Evolutionary conservation across 768 basidiomycete genomes (phyloP).

Genomic region (Agaricus subrufescens): DNA sequence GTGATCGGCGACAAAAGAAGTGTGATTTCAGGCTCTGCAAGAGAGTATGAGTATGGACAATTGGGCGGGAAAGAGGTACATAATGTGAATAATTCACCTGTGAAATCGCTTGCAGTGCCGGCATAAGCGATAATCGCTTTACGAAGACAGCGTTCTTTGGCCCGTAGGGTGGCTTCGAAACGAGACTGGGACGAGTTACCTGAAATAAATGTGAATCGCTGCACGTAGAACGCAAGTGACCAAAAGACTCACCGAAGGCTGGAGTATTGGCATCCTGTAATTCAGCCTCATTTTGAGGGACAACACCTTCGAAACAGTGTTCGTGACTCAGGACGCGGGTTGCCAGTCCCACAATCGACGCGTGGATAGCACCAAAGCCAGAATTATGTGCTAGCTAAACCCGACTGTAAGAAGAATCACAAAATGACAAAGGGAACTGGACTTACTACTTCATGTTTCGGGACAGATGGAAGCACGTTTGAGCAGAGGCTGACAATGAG

Average conservation of each 20-base stretch:
- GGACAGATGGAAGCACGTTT: constrained; percentile 64
- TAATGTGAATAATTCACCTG: constrained; percentile 33
- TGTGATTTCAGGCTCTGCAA: constrained; percentile 65
- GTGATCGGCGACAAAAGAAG: constrained; percentile 67
- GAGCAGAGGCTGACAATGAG: constrained; percentile 72
- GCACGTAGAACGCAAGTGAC: background rate
- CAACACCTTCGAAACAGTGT: constrained; percentile 51
- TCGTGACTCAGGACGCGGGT: constrained; percentile 63
- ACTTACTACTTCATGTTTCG: constrained; percentile 75
- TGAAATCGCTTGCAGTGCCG: constrained; percentile 68
- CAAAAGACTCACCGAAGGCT: constrained; percentile 45
- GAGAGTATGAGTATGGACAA: background rate
- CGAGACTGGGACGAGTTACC: constrained; percentile 50
- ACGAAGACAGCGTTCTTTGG: constrained; percentile 53
- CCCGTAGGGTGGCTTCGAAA: constrained; percentile 54
- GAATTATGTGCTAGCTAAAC: constrained; percentile 54
- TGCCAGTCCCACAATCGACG: constrained; percentile 69
- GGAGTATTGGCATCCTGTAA: constrained; percentile 45
- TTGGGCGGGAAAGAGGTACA: background rate
- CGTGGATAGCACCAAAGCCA: constrained; percentile 84
- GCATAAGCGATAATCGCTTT: constrained; percentile 64
- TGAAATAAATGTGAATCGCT: constrained; percentile 17
- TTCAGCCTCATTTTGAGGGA: constrained; percentile 66
- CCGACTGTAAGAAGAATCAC: background rate
- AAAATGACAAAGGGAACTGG: background rate